Conservation (phyloP, 2,329 filamentous ascomycete genomes). For the Trichophyton verrucosum region DNA sequence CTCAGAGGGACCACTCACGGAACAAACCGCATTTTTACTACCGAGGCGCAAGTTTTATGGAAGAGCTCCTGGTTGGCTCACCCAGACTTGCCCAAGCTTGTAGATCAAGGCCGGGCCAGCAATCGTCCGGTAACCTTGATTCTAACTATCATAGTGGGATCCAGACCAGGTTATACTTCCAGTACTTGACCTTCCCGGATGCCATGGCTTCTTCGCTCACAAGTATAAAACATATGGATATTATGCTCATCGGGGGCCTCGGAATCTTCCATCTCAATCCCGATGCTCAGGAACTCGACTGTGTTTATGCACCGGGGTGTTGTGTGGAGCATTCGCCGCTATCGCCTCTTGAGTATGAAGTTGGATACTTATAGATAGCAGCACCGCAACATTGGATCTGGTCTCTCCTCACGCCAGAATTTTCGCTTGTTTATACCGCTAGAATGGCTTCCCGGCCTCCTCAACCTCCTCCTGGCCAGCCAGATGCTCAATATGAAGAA, state of each 20-base stretch:
- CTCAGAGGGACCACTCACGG: background rate
- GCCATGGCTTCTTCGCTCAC: background rate
- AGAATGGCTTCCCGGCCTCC: slow-evolving; percentile 1
- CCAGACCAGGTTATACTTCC: background rate
- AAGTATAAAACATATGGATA: background rate
- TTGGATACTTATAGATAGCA: background rate
- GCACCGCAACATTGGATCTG: background rate
- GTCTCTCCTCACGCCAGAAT: background rate
- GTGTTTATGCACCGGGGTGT: background rate
- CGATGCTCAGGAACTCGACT: background rate
- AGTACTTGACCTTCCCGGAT: background rate
- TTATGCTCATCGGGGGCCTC: background rate
- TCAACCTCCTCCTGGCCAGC: background rate
- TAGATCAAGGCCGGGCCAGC: background rate
- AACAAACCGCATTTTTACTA: no score
- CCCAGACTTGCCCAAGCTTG: background rate
- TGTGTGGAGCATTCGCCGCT: background rate
- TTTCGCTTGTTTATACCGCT: background rate
- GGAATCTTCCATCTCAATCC: background rate
- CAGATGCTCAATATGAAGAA: background rate
- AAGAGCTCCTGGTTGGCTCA: background rate
- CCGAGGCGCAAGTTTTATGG: background rate
- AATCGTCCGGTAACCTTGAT: background rate
- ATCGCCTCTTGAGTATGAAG: background rate
- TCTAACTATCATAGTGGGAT: background rate